phyloP scores from a whole-genome alignment of 1,284 basidiomycete species.

The Naganishia sp. region DNA sequence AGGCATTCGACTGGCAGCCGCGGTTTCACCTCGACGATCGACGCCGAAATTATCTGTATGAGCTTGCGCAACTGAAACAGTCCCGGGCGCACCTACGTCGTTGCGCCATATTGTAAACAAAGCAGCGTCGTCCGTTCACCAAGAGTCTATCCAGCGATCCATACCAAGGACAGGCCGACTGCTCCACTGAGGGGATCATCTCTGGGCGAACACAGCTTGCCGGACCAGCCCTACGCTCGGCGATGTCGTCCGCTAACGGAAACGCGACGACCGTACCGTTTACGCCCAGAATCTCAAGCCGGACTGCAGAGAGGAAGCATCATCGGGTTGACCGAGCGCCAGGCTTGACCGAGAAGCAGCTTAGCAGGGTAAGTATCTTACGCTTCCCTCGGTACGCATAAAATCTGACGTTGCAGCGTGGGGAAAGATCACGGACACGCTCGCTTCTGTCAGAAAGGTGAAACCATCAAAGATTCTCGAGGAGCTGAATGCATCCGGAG shows the following conservation, averaged over 20 bases:
- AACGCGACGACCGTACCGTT: slow-evolving; percentile 47
- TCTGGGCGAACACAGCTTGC: background rate
- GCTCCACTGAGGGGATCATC: background rate
- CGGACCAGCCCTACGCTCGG: background rate
- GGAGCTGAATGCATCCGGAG: slow-evolving; percentile 42
- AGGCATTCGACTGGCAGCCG: no score
- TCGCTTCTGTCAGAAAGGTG: slow-evolving; percentile 48
- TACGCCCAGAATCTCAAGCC: slow-evolving; percentile 45
- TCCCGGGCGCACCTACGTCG: slow-evolving; percentile 3
- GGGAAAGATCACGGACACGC: slow-evolving; percentile 40
- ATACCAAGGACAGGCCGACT: background rate
- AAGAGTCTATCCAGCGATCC: background rate
- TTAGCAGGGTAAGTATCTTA: slow-evolving; percentile 40
- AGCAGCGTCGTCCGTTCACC: background rate
- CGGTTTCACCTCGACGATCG: slow-evolving; percentile 22
- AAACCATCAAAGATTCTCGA: slow-evolving; percentile 47
- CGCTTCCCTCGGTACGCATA: background rate
- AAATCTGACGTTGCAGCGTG: slow-evolving; percentile 1
- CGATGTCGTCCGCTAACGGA: slow-evolving; percentile 23
- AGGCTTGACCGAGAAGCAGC: slow-evolving; percentile 39
- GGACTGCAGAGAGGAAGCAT: slow-evolving; percentile 34
- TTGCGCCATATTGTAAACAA: slow-evolving; percentile 25
- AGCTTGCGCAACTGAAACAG: slow-evolving; percentile 16
- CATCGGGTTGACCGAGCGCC: slow-evolving; percentile 32
- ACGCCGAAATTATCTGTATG: background rate